Evolutionary conservation across 352 stramenopile genomes (phyloP).

Genomic region (Globisporangium canariense): DNA sequence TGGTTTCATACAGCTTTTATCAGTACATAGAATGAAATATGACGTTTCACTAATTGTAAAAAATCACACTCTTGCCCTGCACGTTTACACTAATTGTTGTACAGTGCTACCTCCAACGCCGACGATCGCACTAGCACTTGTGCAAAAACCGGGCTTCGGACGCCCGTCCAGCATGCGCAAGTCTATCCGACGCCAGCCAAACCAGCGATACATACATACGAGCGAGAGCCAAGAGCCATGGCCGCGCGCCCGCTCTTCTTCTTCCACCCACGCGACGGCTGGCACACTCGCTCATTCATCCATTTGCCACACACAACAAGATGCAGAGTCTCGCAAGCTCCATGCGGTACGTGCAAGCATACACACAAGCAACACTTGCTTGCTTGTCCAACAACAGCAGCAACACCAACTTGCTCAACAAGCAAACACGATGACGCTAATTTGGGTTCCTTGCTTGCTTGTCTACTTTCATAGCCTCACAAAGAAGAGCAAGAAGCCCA

Average conservation of each 20-base stretch:
- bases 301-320: not conserved
- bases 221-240: not conserved
- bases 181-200: not conserved
- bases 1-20: no score
- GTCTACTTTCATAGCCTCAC: not conserved
- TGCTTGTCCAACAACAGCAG: not conserved
- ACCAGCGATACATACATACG: no score
- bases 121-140: not conserved
- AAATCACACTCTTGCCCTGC: not conserved
- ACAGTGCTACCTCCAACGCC: not conserved
- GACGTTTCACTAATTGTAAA: no score
- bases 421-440: not conserved
- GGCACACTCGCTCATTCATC: not conserved
- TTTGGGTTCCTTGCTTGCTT: not conserved
- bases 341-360: conserved; percentile 1
- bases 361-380: not conserved
- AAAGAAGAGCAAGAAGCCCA: not conserved
- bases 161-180: not conserved
- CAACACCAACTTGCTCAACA: not conserved
- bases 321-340: conserved; percentile 14
- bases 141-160: not conserved
- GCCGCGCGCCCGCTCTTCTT: not conserved
- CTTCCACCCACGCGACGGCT: not conserved
- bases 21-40: no score
- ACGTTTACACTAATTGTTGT: not conserved